Base-by-base conservation (phyloP, 805 yeast genomes). In the Hanseniaspora thailandica region DNA sequence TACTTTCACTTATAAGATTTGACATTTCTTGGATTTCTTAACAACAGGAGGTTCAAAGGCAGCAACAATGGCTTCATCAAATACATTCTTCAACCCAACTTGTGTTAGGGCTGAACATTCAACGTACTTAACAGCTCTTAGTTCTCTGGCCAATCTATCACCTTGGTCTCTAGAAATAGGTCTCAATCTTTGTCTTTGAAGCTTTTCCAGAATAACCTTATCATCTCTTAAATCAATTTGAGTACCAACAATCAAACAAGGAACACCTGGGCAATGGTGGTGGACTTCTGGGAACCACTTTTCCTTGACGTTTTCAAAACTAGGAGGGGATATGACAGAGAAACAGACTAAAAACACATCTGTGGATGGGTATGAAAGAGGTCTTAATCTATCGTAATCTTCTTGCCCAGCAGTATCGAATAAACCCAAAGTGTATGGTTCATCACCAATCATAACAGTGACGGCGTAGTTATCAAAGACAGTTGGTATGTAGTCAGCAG, bases 321-420 rank as follows among this genome's bases (percentile, higher is more conserved):
- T 83, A 35, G 98, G 94, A 33, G 97, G 98, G 13, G 96, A 88
- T 60, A 94, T 89, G 56, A 93, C 96, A 35, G 95, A 84, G 71
- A 93, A 90, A 71, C 98, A 93, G 55, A 90, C 95, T 61, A 90
- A 75, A 66, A 90, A 90, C 45, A 90, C 96, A 69, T 90, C 98
- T 5, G 98, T 93, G 52, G 95, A 93, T 17, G 98, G 97, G 69
- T 90, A 90, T 55, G 95, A 84, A 62, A 93, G 77, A 8, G 98
- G 98, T 72, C 98, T 85, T 66, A 90, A 75, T 66, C 98, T 80
- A 73, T 90, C 98, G 69, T 93, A 90, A 75, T 90, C 98, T 77
- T 90, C 98, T 75, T 90, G 98, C 50, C 98, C 98, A 28, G 98
- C 98, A 34, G 98, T 90, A 73, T 90, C 98, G 65, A 93, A 90